Percentiles rank a stretch among this genome's conserved stretches.
Evolutionary conservation across 108 stramenopile species (phyloP).

Genomic region (Cyclotella kingstonii): DNA sequence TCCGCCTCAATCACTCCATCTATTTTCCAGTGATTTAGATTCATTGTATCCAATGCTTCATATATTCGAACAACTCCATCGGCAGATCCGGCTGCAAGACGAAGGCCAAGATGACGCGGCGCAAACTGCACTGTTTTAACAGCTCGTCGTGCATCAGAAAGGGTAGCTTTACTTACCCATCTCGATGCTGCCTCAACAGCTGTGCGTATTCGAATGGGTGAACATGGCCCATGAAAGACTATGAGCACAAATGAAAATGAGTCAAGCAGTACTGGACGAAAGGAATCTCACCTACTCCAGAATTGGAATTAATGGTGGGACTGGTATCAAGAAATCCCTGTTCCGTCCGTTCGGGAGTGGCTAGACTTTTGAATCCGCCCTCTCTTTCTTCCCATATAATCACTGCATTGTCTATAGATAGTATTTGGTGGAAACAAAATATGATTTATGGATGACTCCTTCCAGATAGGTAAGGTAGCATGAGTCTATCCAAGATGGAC

Average conservation of each 20-base stretch:
- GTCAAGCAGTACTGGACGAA: no score
- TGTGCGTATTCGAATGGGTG: constrained; percentile 17
- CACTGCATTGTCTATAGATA: constrained; percentile 68
- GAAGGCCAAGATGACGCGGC: constrained; percentile 87
- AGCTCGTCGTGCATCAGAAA: constrained; percentile 80
- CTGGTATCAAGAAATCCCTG: constrained; percentile 38
- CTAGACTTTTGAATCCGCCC: constrained; percentile 27
- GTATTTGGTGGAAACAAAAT: background rate
- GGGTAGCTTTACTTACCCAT: constrained; percentile 77
- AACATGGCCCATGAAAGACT: background rate
- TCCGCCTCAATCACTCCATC: constrained; percentile 59
- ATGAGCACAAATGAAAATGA: no score
- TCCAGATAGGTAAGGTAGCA: background rate
- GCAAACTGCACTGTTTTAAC: constrained; percentile 90
- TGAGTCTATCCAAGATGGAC: background rate
- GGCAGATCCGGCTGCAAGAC: constrained; percentile 84
- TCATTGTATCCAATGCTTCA: constrained; percentile 92
- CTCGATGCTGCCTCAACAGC: constrained; percentile 45
- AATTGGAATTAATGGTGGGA: background rate
- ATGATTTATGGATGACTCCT: background rate
- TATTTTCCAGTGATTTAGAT: constrained; percentile 86
- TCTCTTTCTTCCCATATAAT: constrained; percentile 91
- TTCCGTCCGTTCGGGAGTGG: constrained; percentile 33
- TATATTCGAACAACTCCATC: constrained; percentile 89
- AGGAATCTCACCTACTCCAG: constrained; percentile 13